Base-by-base conservation (phyloP, 768 basidiomycete species). In the Pisolithus microcarpus region DNA sequence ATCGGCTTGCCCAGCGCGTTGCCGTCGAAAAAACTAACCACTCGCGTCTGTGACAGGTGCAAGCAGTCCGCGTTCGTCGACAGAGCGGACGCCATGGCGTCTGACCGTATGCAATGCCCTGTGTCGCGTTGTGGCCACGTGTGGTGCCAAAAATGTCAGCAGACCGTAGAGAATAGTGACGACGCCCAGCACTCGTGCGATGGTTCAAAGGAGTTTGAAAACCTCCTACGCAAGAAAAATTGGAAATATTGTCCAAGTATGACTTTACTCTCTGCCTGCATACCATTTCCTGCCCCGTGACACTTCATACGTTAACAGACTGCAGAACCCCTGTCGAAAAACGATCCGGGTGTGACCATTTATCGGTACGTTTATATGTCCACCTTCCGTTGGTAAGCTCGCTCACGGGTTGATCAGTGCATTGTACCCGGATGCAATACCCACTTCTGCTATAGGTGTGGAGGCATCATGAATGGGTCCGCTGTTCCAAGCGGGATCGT, bases 221-320 rank as follows among this genome's bases (percentile, higher is more conserved):
- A 74, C 46, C 61, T 81, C 26, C 75, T 82, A 77, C 61, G 65
- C 39, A 57, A 70, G 49, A 63, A 72, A 43, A 81, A 82, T 5
- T 85, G 84, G 83, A 79, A 76, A 53, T 73, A 75, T 55, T 85
- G 84, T 57, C 79, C 84, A 48, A 80, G 82, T 70, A 52, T 53
- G 72, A 51, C 28, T 26, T 23, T 26, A 40, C 21, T 50, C 7
- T 15, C 26, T 18, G 26, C 6, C n/a, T 1, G n/a, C n/a, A 5
- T 3, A n/a, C 30, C 6, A 9, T 5, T n/a, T 23, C 44, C 9
- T 24, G 34, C 4, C 13, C 15, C 24, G 38, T 34, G 16, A 34
- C 4, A 38, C 23, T 51, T 49, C 45, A 23, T 18, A 11, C 23
- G 9, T 28, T 1, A 23, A 7, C 53, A 75, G 75, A 72, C 5